phyloP scores from a whole-genome alignment of 129 eudicot species.

The Centella asiatica region DNA sequence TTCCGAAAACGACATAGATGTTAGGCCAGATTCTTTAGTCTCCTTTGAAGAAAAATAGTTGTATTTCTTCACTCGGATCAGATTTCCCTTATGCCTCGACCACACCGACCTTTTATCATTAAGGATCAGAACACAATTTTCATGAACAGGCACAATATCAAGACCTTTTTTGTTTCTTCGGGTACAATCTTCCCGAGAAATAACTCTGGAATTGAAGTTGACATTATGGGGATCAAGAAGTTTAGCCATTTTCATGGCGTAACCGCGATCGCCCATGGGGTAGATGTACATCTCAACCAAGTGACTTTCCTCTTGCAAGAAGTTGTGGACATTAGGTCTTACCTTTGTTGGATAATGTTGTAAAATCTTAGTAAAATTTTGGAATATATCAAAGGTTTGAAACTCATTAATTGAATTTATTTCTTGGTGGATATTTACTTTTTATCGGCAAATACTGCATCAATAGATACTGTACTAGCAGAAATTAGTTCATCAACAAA shows the following conservation, averaged over 20 bases:
- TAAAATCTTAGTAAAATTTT: too few relatives aligned
- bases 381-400: too few relatives aligned
- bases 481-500: too few relatives aligned
- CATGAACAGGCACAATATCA: slow-evolving; percentile 38
- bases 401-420: too few relatives aligned
- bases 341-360: too few relatives aligned
- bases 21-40: too few relatives aligned
- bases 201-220: slow-evolving; percentile 33
- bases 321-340: slow-evolving; percentile 40
- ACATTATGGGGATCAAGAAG: slow-evolving; percentile 34
- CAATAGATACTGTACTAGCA: too few relatives aligned
- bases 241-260: slow-evolving; percentile 32
- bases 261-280: slow-evolving; percentile 39
- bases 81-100: not conserved
- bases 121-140: slow-evolving; percentile 36
- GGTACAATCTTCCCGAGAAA: slow-evolving; percentile 36
- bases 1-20: not conserved
- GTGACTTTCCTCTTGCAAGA: slow-evolving; percentile 32
- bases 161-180: slow-evolving; percentile 38
- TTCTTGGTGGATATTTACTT: too few relatives aligned
- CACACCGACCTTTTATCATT: slow-evolving; percentile 45
- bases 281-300: slow-evolving; percentile 48
- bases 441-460: too few relatives aligned
- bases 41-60: not conserved
- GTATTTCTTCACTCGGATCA: not conserved